Evolutionary conservation across 805 yeast genomes (phyloP), one percentile per base, ranked within the genome.

Genomic region (Isabelozyma gotoi): DNA sequence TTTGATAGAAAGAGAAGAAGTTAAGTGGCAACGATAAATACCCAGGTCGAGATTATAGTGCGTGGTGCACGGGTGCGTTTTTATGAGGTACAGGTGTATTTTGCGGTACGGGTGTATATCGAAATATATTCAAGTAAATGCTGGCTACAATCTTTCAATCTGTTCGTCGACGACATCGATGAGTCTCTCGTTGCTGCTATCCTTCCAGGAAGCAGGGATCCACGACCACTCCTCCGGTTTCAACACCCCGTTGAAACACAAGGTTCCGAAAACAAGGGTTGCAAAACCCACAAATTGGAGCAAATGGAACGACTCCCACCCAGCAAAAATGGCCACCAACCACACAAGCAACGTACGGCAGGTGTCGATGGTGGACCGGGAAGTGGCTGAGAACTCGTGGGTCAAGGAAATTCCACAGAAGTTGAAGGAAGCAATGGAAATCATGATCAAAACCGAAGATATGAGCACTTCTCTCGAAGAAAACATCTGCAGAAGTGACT

Each of bases 291-390:
- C 20, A 16, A 81, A 65, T 59, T 87, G 95, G 40, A 83, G 61
- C n/a, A 66, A 53, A 16, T 72, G 71, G 64, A 85, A 87, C 1
- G 71, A 53, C 61, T 87, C 94, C 95, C 94, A 87, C 3, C 92
- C 94, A 49, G 86, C 55, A 17, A 62, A 41, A 40, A 87, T 65
- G 0, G 94, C 87, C 7, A 84, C 76, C 1, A 82, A 32, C 95
- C 95, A 87, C 14, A 87, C 91, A 19, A 84, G 62, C 18, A 85
- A 63, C 0, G 94, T 86, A 50, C 95, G 73, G 46, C 86, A 82
- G 0, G 90, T 82, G 56, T 87, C 95, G 40, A 87, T 77, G 2
- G 94, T 87, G 17, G 89, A 81, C 56, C 94, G 72, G 2, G 91
- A 75, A 1, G 95, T 86, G 27, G 95, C 94, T 41, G 85, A 81